These are phyloP conservation scores for Ceratocystis ficicola DNA, from an alignment of 2,329 filamentous ascomycete genomes.

Conservation along the genomic window DNA sequence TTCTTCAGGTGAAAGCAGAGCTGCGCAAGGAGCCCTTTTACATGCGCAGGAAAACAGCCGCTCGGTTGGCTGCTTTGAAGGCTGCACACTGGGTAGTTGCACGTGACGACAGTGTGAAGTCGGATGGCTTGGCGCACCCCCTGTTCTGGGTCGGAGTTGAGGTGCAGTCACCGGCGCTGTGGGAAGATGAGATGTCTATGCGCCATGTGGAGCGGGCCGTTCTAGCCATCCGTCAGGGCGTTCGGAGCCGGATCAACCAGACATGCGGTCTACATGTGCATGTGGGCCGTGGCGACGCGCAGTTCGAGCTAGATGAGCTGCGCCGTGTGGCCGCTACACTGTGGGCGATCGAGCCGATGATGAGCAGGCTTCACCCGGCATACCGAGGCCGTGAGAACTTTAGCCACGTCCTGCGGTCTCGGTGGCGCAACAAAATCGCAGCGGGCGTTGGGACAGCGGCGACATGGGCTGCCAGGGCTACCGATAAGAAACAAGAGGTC, in stretches of 20 bases:
- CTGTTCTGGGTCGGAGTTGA: conserved; percentile 27
- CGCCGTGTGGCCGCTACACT: conserved; percentile 29
- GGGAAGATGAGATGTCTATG: conserved; percentile 27
- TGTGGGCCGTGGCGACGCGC: conserved; percentile 29
- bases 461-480: not conserved
- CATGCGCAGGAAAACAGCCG: conserved; percentile 6
- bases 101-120: not conserved
- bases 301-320: conserved; percentile 27
- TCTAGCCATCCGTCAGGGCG: conserved; percentile 27
- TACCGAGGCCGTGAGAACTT: conserved; percentile 25
- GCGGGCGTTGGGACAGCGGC: not conserved
- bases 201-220: conserved; percentile 28
- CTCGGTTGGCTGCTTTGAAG: not conserved
- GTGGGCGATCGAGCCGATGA: conserved; percentile 31
- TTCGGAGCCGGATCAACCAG: conserved; percentile 29
- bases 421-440: conserved; percentile 4
- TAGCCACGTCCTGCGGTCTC: conserved; percentile 13
- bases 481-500: not conserved
- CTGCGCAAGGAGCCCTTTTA: not conserved
- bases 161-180: conserved; percentile 29
- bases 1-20: not conserved
- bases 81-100: conserved; percentile 11
- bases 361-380: conserved; percentile 31
- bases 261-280: conserved; percentile 32
- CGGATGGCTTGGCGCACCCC: not conserved